Evolutionary conservation across 805 yeast species (phyloP).

Genomic region (Candida krabiensis): DNA sequence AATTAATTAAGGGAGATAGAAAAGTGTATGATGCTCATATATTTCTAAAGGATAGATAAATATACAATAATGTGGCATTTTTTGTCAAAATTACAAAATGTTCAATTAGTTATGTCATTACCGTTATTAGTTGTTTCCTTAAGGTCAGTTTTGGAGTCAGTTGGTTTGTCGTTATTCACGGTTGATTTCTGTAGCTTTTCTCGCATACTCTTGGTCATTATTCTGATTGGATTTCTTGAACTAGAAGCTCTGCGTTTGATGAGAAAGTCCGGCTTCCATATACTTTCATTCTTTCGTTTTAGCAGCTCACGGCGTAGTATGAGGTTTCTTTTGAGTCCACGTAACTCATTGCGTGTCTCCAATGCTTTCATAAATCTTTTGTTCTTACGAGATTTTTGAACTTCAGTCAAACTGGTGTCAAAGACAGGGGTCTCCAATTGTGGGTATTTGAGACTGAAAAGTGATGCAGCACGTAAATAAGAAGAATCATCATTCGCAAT

Average conservation of each 20-base stretch:
- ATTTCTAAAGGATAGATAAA: no score
- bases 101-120: no score
- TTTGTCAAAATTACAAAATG: no score
- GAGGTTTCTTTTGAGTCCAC: slow-evolving; percentile 3
- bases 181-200: slow-evolving; percentile 1
- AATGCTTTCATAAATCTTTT: slow-evolving; percentile 1
- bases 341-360: neutral
- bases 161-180: no score
- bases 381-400: slow-evolving; percentile 4
- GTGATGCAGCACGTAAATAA: slow-evolving; percentile 8
- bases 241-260: slow-evolving; percentile 5
- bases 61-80: no score
- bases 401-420: slow-evolving; percentile 9
- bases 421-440: slow-evolving; percentile 11
- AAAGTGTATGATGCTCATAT: no score
- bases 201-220: slow-evolving; percentile 8
- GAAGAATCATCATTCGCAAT: slow-evolving; percentile 10
- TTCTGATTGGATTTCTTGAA: slow-evolving; percentile 3
- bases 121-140: no score
- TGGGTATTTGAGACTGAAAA: slow-evolving; percentile 17
- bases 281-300: slow-evolving; percentile 1
- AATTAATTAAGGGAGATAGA: neutral
- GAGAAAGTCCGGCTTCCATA: slow-evolving; percentile 12
- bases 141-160: no score
- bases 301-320: slow-evolving; percentile 8